These are phyloP conservation scores for Carallia pectinifolia DNA, from an alignment of 345 rosid genomes.

Conservation along the genomic window DNA sequence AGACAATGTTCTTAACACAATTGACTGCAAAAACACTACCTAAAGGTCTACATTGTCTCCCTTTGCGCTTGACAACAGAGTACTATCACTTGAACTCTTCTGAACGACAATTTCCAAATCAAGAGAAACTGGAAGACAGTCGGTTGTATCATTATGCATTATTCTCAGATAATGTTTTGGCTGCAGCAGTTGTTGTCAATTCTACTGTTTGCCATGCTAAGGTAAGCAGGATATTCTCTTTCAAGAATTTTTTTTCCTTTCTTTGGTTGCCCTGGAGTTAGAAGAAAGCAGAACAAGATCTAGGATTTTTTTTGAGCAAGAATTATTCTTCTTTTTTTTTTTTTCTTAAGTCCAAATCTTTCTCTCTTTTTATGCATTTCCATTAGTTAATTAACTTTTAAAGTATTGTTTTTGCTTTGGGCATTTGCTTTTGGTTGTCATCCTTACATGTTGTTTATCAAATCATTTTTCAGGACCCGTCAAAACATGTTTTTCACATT, in stretches of 20 bases:
- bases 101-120: constrained; percentile 63
- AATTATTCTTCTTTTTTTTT: too few relatives aligned
- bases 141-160: constrained; percentile 78
- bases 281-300: neutral
- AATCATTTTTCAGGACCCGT: constrained; percentile 63
- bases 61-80: constrained; percentile 83
- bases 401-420: neutral
- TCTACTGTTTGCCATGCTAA: constrained; percentile 79
- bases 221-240: constrained; percentile 43
- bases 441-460: constrained; percentile 18
- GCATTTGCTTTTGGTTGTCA: constrained; percentile 4
- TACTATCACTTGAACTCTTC: constrained; percentile 66
- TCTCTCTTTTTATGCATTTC: neutral
- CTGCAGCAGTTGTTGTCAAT: constrained; percentile 90
- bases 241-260: neutral
- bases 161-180: constrained; percentile 92
- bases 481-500: constrained; percentile 86
- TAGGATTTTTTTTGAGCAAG: too few relatives aligned
- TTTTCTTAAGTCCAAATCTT: too few relatives aligned
- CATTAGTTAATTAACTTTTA: neutral
- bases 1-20: constrained; percentile 88
- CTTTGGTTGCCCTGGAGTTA: constrained; percentile 7
- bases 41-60: constrained; percentile 98
- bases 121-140: constrained; percentile 70
- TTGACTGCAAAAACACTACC: constrained; percentile 95